Percentiles rank a stretch among this genome's conserved stretches.
These are phyloP conservation scores for Pseudognaphalium luteoalbum DNA, from an alignment of 129 eudicot genomes.

Conservation along the genomic window DNA sequence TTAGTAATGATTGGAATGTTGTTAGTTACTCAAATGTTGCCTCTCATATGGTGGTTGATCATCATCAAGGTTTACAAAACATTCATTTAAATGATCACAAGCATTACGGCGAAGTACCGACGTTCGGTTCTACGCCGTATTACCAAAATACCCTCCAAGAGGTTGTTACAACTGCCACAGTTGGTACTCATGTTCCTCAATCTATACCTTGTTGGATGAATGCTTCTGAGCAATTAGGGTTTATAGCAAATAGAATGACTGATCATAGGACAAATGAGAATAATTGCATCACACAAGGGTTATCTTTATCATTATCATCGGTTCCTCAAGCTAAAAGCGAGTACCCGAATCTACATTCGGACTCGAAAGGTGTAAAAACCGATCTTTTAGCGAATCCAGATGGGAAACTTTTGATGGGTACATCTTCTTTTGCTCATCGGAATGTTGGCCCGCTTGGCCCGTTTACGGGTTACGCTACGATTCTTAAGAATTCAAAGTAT, in stretches of 20 bases:
- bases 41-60: conserved; percentile 26
- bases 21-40: conserved; percentile 30
- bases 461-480: conserved; percentile 79
- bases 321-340: conserved; percentile 40
- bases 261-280: conserved; percentile 28
- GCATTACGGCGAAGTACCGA: conserved; percentile 32
- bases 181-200: conserved; percentile 37
- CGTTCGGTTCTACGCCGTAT: conserved; percentile 31
- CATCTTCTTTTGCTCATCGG: conserved; percentile 38
- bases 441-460: conserved; percentile 79
- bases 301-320: conserved; percentile 65
- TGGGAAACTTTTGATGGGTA: conserved; percentile 24
- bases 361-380: conserved; percentile 25
- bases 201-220: conserved; percentile 43
- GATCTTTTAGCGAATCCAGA: conserved; percentile 30
- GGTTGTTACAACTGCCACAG: conserved; percentile 47
- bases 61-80: conserved; percentile 32
- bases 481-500: conserved; percentile 68
- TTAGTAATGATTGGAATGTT: conserved; percentile 42
- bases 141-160: conserved; percentile 60
- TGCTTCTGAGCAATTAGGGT: conserved; percentile 39
- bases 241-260: conserved; percentile 25
- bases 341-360: conserved; percentile 23
- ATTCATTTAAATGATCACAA: conserved; percentile 34
- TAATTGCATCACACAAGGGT: conserved; percentile 45